These are phyloP conservation scores for Suillus variegatus DNA, from an alignment of 768 basidiomycete genomes.

Conservation along the genomic window DNA sequence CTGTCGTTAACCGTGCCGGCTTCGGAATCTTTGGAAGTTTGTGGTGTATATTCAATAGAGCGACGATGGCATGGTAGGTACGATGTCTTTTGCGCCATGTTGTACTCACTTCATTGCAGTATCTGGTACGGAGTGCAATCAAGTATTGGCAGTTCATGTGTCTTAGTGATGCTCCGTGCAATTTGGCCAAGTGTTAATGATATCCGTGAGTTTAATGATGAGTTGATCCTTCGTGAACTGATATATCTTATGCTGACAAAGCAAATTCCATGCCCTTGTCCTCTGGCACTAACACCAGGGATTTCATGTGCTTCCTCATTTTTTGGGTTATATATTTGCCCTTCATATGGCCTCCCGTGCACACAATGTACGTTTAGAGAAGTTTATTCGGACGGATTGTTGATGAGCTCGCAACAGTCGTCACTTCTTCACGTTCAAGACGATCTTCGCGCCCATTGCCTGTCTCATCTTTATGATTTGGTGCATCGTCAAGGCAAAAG, in stretches of 20 bases:
- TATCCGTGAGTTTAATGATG: slow-evolving; percentile 45
- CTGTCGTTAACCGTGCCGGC: slow-evolving; percentile 63
- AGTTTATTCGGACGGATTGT: slow-evolving; percentile 1
- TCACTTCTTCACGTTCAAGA: slow-evolving; percentile 74
- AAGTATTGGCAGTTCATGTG: slow-evolving; percentile 72
- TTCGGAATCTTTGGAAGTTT: slow-evolving; percentile 72
- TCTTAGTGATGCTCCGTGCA: slow-evolving; percentile 65
- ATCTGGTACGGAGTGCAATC: slow-evolving; percentile 74
- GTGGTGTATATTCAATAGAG: slow-evolving; percentile 74
- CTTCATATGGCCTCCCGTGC: slow-evolving; percentile 78
- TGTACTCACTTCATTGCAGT: slow-evolving; percentile 28
- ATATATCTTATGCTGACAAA: slow-evolving; percentile 19
- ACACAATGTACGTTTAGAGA: slow-evolving; percentile 55
- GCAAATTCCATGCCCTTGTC: slow-evolving; percentile 64
- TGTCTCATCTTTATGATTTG: slow-evolving; percentile 70
- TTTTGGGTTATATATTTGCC: slow-evolving; percentile 78
- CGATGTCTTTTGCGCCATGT: slow-evolving; percentile 18
- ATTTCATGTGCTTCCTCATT: slow-evolving; percentile 77
- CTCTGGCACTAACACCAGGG: slow-evolving; percentile 65
- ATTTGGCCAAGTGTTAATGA: slow-evolving; percentile 70
- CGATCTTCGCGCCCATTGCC: slow-evolving; percentile 62
- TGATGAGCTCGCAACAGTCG: slow-evolving; percentile 38
- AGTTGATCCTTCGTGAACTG: not conserved
- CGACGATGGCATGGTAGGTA: slow-evolving; percentile 61
- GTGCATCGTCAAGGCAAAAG: slow-evolving; percentile 72